phyloP scores from a whole-genome alignment of 148 eudicot species.

The Chenopodium quinoa region DNA sequence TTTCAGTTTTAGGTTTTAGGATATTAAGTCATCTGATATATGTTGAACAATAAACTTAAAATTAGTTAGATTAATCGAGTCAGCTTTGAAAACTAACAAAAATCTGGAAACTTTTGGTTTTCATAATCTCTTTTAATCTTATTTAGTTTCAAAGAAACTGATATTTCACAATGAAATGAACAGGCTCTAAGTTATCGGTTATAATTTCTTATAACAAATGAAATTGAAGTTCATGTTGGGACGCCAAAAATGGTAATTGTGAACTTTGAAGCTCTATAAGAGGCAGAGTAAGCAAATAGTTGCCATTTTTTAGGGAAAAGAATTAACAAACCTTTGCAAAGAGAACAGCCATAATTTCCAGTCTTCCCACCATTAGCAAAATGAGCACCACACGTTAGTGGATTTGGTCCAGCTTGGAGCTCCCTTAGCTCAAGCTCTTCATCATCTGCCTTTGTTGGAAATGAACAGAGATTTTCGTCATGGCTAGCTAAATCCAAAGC shows the following conservation, averaged over 20 bases:
- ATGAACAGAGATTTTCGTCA: constrained; percentile 45
- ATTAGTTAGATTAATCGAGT: neutral
- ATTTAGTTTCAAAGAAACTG: too few relatives aligned
- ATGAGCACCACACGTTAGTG: constrained; percentile 69
- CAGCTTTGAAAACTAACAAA: neutral
- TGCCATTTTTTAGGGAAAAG: neutral
- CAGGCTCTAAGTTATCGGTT: too few relatives aligned
- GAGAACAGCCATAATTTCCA: constrained; percentile 59
- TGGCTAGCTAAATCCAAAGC: constrained; percentile 43
- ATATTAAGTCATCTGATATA: too few relatives aligned
- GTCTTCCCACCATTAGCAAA: constrained; percentile 44
- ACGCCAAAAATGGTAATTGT: neutral
- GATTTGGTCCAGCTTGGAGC: constrained; percentile 68
- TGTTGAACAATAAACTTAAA: neutral
- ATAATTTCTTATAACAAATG: too few relatives aligned
- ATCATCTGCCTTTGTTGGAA: constrained; percentile 61
- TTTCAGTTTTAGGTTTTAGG: neutral
- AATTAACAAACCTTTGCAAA: constrained; percentile 77
- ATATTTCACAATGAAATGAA: too few relatives aligned
- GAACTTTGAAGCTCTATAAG: neutral
- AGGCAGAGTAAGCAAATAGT: neutral
- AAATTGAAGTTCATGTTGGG: neutral
- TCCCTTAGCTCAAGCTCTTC: constrained; percentile 90
- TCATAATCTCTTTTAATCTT: neutral
- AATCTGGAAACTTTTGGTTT: neutral